Evolutionary conservation across 2,329 filamentous ascomycete genomes (phyloP), one percentile per base, ranked within the genome.

Genomic region (Eutypella sp.): DNA sequence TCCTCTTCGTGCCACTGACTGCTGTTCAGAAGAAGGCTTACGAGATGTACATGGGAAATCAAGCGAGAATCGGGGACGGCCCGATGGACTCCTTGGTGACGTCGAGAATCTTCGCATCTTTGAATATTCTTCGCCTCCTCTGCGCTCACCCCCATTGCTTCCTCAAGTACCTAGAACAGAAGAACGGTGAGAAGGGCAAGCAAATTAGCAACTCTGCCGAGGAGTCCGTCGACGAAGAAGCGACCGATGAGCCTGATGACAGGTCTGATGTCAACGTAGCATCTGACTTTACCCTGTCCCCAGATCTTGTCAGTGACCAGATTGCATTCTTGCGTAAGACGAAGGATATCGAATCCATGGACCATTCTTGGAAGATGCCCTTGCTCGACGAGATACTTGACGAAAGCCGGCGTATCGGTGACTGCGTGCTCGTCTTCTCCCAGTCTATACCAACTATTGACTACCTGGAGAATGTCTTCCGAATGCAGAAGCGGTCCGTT

Each of bases 351-450:
- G 64, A 72, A 11, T 68, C 75, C 4, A 59, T 76, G 2, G 54
- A 62, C 0, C 63, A 83, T 11, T 95, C 89, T 1, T 75, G 82
- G 59, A 92, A 93, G 59, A 77, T 85, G 6, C 57, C 71, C 11
- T 69, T 91, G 5, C 68, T 95, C n/a, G 67, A 81, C 37, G 67
- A 75, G 39, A 92, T 96, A 41, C 64, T 96, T 0, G 71, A 84
- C 19, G 75, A 84, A 51, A 84, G 84, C 6, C 76, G 75, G 33
- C 60, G 61, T 1, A 66, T 72, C 0, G 73, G 75, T 1, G 91
- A 96, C 62, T 90, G 90, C 57, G 78, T 90, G 1, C 73, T 96
- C 1, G 69, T 96, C 0, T 96, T 96, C 58, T 87, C 85, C 0
- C 85, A 89, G 44, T 86, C 82, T 13, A 71, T 89, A 10, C 67